Base-by-base conservation (phyloP, 2,329 filamentous ascomycete species). In the Pseudodiploospora longispora region DNA sequence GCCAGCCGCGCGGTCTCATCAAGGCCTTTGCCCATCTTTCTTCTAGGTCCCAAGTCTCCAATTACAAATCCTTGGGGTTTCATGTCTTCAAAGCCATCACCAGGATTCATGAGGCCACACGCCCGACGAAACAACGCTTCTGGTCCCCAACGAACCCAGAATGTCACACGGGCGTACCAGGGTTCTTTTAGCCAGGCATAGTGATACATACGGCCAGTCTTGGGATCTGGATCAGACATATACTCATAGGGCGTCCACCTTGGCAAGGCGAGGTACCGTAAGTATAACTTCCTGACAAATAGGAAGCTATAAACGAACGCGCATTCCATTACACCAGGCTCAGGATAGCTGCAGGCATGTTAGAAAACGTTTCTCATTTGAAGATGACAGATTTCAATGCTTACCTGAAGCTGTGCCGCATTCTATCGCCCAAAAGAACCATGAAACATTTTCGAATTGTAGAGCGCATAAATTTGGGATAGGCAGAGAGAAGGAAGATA, bases 401-500 rank as follows among this genome's bases (percentile, higher is more conserved):
- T 59, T 63, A 83, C 78, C 76, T 63, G 70, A 88, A 87, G 0
- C 82, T 78, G 40, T 70, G 71, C 10, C 83, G 69, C 39, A 87
- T 63, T 9, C 76, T 71, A 27, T 80, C 74, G 27, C 80, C 81
- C 74, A 88, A 77, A 42, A 86, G 61, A 7, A 76, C 74, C 31
- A 71, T 69, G 6, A 83, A 66, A 28, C 75, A 63, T 38, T 79
- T 67, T 29, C 68, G 57, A 1, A 67, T 75, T 4, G 75, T 58
- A 0, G 69, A 65, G 36, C 74, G 65, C 12, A 72, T 49, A 10
- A 64, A 55, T 43, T 47, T 55, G 1, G 83, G 70, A 46, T 79
- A 69, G 37, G 67, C 66, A 47, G 73, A 78, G 29, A 84, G 57
- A 29, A 88, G 61, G 44, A 88, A 65, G 0, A 74, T 69, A 6